Evolutionary conservation across 2,329 filamentous ascomycete species (phyloP), one percentile per base, ranked within the genome.

Genomic region (Cordyceps cateniannulata): DNA sequence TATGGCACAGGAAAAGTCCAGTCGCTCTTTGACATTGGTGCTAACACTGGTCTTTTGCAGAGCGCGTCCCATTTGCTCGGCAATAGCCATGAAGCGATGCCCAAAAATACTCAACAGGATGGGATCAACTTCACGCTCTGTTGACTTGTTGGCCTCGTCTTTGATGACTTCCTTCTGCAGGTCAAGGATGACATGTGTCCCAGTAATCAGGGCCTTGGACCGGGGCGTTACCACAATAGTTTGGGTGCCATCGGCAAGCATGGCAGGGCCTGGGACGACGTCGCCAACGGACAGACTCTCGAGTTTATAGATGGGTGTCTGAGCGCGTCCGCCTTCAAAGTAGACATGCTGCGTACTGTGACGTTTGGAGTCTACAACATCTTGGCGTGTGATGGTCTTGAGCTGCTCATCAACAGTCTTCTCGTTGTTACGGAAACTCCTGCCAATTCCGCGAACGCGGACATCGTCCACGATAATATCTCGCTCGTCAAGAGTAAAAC

Each of bases 401-500:
- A 97, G 78, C 70, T 96, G 92, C 69, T 91, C 82, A 65, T 96
- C 91, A 4, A 96, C 89, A 0, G 89, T 93, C 76, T 90, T 88
- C 63, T 91, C 89, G 32, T 88, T 77, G 50, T 89, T 87, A 58
- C 89, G 82, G 71, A 93, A 93, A 50, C 90, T 93, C 79, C 92
- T 96, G 51, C 91, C 93, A 63, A 96, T 96, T 16, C 91, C 91
- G 61, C 93, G 83, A 5, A 93, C 90, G 45, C 93, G 86, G 3
- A 96, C 89, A 71, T 96, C 93, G 64, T 96, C 93, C 8, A 97
- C 82, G 50, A 96, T 92, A 59, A 96, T 90, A 66, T 96, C 91
- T 60, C 92, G 82, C 62, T 96, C 90, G 25, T 84, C 81, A 2
- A 97, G 78, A 0, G 90, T 96, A 69, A 97, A 97, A 0, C 92